Evolutionary conservation across 2,329 filamentous ascomycete species (phyloP), one percentile per base, ranked within the genome.

Genomic region (Lomentospora prolificans): DNA sequence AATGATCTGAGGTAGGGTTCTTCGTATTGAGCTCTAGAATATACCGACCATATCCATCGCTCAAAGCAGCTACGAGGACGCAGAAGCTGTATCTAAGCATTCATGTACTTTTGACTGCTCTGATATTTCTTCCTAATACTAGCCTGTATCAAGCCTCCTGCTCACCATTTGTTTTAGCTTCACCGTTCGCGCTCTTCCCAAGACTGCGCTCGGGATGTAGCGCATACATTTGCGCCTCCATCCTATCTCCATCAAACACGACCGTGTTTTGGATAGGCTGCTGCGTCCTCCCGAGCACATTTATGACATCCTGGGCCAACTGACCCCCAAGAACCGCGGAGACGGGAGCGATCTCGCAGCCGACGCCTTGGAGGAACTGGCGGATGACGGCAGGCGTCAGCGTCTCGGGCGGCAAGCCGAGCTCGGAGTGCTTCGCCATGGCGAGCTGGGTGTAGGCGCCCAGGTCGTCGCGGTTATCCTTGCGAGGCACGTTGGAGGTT

Each of bases 211-310:
- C 78, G 0, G 90, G 89, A 66, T 95, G 89, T 44, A 97, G 75
- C 2, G 90, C 80, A 67, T 94, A 96, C 61, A 94, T 84, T 2
- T 84, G 84, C 0, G 87, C 89, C 61, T 88, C 81, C 70, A 89
- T 87, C 50, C 78, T 80, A 62, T 89, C 87, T 12, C 91, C 91
- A 67, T 97, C 90, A 64, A 97, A 96, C 19, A 97, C 75, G 52
- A 96, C 80, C 67, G 96, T 83, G 69, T 99, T 99, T 72, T 99
- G 94, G 44, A 99, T 87, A 1, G 94, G 94, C 69, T 96, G 94
- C 72, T 97, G 90, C 41, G 87, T 84, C 67, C 88, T 84, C 51
- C 91, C 90, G 4, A 97, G 80, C 30, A 96, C 91, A 64, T 97
- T 97, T 72, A 99, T 97, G 53, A 96, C 90, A 67, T 99, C 94